Conservation (phyloP, 441 rosid genomes). For the Syzygium syzygioides region DNA sequence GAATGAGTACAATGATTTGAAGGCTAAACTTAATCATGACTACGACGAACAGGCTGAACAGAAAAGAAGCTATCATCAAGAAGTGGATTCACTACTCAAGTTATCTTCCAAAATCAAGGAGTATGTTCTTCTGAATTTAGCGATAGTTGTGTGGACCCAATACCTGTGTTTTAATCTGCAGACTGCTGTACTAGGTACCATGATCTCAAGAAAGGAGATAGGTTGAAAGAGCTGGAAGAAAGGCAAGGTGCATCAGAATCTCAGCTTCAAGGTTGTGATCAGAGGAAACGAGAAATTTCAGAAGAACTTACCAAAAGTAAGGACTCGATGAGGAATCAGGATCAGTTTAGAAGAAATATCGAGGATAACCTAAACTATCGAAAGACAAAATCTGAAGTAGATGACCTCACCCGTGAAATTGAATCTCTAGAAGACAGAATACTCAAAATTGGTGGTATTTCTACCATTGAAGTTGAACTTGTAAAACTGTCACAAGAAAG, state of each 20-base stretch:
- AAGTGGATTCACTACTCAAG: slow-evolving; percentile 51
- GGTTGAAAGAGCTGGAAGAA: slow-evolving; percentile 64
- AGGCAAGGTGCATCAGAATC: slow-evolving; percentile 59
- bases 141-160: slow-evolving; percentile 10
- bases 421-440: slow-evolving; percentile 74
- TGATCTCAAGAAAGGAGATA: slow-evolving; percentile 68
- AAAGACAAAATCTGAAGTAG: slow-evolving; percentile 80
- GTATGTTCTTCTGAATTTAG: slow-evolving; percentile 41
- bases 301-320: slow-evolving; percentile 60
- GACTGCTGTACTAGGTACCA: slow-evolving; percentile 50
- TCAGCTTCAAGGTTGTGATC: slow-evolving; percentile 56
- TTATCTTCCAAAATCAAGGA: slow-evolving; percentile 60
- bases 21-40: slow-evolving; percentile 58
- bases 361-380: slow-evolving; percentile 97
- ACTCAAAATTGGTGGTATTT: slow-evolving; percentile 70
- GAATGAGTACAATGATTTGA: slow-evolving; percentile 46
- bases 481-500: slow-evolving; percentile 61
- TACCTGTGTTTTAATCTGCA: slow-evolving; percentile 18
- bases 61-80: slow-evolving; percentile 56
- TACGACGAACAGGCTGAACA: slow-evolving; percentile 63
- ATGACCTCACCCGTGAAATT: slow-evolving; percentile 61
- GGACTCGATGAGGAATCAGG: slow-evolving; percentile 62
- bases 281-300: slow-evolving; percentile 50
- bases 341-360: slow-evolving; percentile 70
- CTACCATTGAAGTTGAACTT: slow-evolving; percentile 66